These are phyloP conservation scores for Colletotrichum endophyticum DNA, from an alignment of 2,329 filamentous ascomycete genomes.

Conservation along the genomic window DNA sequence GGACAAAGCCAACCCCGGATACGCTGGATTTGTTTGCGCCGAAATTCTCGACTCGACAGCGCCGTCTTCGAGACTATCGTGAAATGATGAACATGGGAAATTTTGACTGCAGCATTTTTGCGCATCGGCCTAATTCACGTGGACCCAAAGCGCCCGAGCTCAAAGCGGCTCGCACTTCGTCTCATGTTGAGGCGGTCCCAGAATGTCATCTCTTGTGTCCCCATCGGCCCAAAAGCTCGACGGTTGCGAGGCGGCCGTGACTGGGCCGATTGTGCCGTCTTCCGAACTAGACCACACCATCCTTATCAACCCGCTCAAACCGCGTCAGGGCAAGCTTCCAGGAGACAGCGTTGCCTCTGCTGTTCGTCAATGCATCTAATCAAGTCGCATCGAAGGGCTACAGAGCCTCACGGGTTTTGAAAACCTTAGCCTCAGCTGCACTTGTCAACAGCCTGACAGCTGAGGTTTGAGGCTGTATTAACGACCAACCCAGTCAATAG, in stretches of 20 bases:
- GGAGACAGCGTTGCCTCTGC: neutral
- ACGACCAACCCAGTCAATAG: neutral
- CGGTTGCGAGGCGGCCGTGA: neutral
- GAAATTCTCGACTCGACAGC: neutral
- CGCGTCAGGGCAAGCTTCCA: neutral
- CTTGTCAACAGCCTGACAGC: neutral
- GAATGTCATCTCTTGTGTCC: neutral
- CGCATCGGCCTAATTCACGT: neutral
- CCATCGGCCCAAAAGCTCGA: neutral
- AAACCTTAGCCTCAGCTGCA: neutral
- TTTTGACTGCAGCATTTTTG: neutral
- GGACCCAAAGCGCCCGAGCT: neutral
- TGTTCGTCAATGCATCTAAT: neutral
- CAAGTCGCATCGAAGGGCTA: neutral
- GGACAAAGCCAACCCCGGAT: neutral
- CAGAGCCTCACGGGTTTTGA: neutral
- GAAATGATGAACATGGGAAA: neutral
- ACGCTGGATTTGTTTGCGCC: neutral
- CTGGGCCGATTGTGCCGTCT: slow-evolving; percentile 1
- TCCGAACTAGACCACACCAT: neutral
- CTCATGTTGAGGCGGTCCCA: neutral
- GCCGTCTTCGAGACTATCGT: neutral
- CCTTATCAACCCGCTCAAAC: neutral
- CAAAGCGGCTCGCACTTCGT: neutral
- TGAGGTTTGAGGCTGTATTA: neutral